These are phyloP conservation scores for Grifola frondosa DNA, from an alignment of 1,284 basidiomycete species.

Conservation along the genomic window DNA sequence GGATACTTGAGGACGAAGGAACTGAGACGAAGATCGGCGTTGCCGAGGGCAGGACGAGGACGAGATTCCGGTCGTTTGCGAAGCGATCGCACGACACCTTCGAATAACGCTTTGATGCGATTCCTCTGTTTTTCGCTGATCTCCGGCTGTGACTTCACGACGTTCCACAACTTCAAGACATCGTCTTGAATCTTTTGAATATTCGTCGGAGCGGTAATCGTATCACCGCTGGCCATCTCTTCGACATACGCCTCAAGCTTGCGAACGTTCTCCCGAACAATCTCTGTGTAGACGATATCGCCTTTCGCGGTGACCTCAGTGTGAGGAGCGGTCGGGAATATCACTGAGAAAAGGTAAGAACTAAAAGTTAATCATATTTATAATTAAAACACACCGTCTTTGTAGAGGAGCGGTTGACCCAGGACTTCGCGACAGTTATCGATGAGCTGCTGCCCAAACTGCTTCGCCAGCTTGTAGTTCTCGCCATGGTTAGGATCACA, in stretches of 20 bases:
- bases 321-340: slow-evolving; percentile 94
- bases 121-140: slow-evolving; percentile 96
- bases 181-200: slow-evolving; percentile 96
- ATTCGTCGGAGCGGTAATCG: slow-evolving; percentile 78
- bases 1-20: slow-evolving; percentile 85
- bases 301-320: slow-evolving; percentile 94
- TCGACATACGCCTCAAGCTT: slow-evolving; percentile 97
- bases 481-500: slow-evolving; percentile 82
- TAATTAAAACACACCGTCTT: slow-evolving; percentile 69
- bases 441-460: slow-evolving; percentile 93
- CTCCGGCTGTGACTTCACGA: slow-evolving; percentile 93
- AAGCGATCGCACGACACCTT: slow-evolving; percentile 86
- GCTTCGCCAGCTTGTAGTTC: slow-evolving; percentile 90
- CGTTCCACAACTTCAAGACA: slow-evolving; percentile 92
- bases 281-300: slow-evolving; percentile 91
- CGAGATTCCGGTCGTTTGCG: slow-evolving; percentile 60
- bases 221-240: slow-evolving; percentile 97
- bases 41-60: slow-evolving; percentile 54
- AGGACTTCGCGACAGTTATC: slow-evolving; percentile 89
- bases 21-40: slow-evolving; percentile 88
- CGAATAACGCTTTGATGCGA: slow-evolving; percentile 94
- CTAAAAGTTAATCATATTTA: slow-evolving; percentile 1
- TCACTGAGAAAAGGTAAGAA: slow-evolving; percentile 53
- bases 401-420: slow-evolving; percentile 81
- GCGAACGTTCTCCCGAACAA: slow-evolving; percentile 91